Percentiles rank a stretch among this genome's conserved stretches.
These are phyloP conservation scores for Leptodontidium sp. DNA, from an alignment of 2,329 filamentous ascomycete species.

Conservation along the genomic window DNA sequence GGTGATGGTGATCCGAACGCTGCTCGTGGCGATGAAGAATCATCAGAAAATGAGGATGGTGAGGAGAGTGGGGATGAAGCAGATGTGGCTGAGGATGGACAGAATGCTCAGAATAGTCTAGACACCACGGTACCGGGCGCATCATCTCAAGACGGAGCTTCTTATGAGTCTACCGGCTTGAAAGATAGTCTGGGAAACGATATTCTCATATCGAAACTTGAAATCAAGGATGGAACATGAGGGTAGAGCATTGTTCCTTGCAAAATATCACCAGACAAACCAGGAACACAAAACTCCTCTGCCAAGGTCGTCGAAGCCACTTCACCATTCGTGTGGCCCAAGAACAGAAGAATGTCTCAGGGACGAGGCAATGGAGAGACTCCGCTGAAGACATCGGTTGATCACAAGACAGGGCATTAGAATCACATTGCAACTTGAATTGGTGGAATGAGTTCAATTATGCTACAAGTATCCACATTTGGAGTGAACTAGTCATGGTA, in stretches of 20 bases:
- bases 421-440: slow-evolving; percentile 19
- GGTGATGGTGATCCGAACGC: slow-evolving; percentile 48
- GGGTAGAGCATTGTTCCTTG: background rate
- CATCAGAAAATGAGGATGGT: slow-evolving; percentile 48
- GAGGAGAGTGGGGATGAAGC: slow-evolving; percentile 44
- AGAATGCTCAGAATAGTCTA: background rate
- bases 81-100: slow-evolving; percentile 41
- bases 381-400: background rate
- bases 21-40: slow-evolving; percentile 48
- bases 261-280: background rate
- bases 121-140: background rate
- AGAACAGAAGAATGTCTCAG: background rate
- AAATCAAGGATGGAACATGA: slow-evolving; percentile 46
- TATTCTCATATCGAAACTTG: slow-evolving; percentile 37
- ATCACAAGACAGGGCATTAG: slow-evolving; percentile 3
- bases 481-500: slow-evolving; percentile 39
- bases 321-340: background rate
- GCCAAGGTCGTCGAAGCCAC: background rate
- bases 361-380: background rate
- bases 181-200: slow-evolving; percentile 29
- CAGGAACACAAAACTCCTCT: background rate
- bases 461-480: slow-evolving; percentile 41
- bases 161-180: slow-evolving; percentile 15
- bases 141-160: slow-evolving; percentile 10
- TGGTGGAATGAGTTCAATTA: slow-evolving; percentile 37